Percentiles rank a stretch among this genome's conserved stretches.
Conservation (phyloP, 129 eudicot species). For the Pseudognaphalium luteoalbum region DNA sequence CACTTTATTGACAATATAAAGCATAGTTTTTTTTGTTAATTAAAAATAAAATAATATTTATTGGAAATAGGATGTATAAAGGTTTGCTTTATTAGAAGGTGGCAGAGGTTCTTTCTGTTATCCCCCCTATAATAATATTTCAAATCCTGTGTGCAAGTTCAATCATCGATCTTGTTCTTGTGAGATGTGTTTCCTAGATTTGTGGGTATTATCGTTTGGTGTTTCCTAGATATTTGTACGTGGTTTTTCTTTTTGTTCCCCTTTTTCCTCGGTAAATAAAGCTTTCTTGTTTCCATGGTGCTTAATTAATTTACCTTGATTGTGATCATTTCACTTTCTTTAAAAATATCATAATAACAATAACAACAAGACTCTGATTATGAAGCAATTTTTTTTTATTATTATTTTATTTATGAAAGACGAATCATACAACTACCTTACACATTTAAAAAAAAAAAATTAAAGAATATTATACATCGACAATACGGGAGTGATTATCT, state of each 20-base stretch:
- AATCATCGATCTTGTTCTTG: slow-evolving; percentile 38
- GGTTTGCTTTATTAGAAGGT: slow-evolving; percentile 58
- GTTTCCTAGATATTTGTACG: slow-evolving; percentile 31
- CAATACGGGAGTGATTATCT: too few relatives aligned
- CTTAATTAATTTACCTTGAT: not conserved
- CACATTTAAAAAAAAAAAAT: too few relatives aligned
- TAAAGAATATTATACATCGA: too few relatives aligned
- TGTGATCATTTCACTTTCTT: not conserved
- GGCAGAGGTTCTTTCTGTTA: slow-evolving; percentile 44
- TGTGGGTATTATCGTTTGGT: slow-evolving; percentile 29
- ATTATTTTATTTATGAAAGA: too few relatives aligned
- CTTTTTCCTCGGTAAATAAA: slow-evolving; percentile 37
- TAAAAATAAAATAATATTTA: slow-evolving; percentile 2
- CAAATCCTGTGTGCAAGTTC: slow-evolving; percentile 45
- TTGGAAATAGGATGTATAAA: slow-evolving; percentile 28
- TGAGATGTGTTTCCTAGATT: slow-evolving; percentile 31
- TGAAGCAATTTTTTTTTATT: too few relatives aligned
- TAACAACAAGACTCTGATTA: too few relatives aligned
- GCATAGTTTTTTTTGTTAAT: not conserved
- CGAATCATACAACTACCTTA: too few relatives aligned
- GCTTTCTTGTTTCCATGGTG: slow-evolving; percentile 34
- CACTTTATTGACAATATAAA: slow-evolving; percentile 72
- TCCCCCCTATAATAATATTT: slow-evolving; percentile 32
- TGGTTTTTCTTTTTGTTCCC: slow-evolving; percentile 40
- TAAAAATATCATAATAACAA: slow-evolving; percentile 9